Base-by-base conservation (phyloP, 148 eudicot species). In the Polygonum maritimum region DNA sequence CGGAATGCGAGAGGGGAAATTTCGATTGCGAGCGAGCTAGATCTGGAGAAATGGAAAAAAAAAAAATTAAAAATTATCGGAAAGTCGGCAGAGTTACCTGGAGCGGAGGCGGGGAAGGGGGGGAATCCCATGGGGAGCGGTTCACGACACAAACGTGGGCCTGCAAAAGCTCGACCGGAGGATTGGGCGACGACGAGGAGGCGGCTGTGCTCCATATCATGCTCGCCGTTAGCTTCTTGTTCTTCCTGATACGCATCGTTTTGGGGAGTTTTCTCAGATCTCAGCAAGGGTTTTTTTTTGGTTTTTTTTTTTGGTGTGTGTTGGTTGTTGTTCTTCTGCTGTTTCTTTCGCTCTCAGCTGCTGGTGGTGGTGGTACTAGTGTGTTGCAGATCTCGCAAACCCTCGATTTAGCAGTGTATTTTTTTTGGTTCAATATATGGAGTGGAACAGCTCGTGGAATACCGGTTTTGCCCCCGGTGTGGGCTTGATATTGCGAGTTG, bases 81-180 rank as follows among this genome's bases (percentile, higher is more conserved):
- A 31, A 31, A 26, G 31, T 26, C 31, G 31, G 31, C 31, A 1
- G 38, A 33, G 18, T n/a, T 72, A 48, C 78, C 78, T 60, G 78
- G 52, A 57, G 65, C 7, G 48, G 35, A 0, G 45, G 31, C 13
- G 76, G 69, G 0, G 65, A 74, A 31, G 33, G 44, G 57, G 62
- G 47, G 21, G 65, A 36, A 62, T 76, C 78, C 78, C 78, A 76
- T 41, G 78, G 78, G 15, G 78, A 76, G 78, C 78, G 78, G 78
- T 76, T 76, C 19, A 76, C 49, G 39, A 47, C 70, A 60, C 78
- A 76, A 15, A 76, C 71, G 78, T 76, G 78, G 7, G 78, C 78
- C 71, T 76, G 78, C 71, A 76, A 21, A 3, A 76, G 58, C 65
- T 39, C 67, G 19, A 11, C 71, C 10, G 78, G 72, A 12, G 78